Percentiles rank a stretch among this genome's conserved stretches.
Evolutionary conservation across 2,329 filamentous ascomycete genomes (phyloP).

Genomic region (Cytospora chrysosperma): DNA sequence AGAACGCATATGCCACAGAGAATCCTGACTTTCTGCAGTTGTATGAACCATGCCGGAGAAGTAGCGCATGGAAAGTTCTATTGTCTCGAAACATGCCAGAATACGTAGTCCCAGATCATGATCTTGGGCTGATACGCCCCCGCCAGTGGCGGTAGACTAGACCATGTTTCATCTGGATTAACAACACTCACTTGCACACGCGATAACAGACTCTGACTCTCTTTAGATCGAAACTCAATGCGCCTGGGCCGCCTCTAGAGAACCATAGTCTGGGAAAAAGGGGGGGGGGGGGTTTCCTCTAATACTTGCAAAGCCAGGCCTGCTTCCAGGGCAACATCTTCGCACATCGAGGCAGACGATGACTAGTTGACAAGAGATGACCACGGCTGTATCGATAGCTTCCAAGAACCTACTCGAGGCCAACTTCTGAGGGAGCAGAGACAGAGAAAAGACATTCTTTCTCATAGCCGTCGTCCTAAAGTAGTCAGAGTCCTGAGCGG

Average conservation of each 20-base stretch:
- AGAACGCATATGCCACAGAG: not conserved
- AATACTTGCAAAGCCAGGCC: not conserved
- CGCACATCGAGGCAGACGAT: not conserved
- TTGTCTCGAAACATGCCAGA: not conserved
- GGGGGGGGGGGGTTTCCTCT: no score
- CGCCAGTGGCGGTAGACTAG: not conserved
- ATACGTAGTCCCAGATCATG: not conserved
- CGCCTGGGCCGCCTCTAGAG: no score
- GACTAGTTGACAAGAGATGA: not conserved
- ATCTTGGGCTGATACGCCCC: not conserved
- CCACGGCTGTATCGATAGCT: not conserved
- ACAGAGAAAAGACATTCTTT: not conserved
- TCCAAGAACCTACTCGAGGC: not conserved
- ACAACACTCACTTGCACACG: not conserved
- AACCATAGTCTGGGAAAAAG: no score
- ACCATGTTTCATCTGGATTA: not conserved
- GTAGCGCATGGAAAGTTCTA: not conserved
- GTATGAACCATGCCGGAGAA: not conserved
- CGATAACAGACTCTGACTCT: not conserved
- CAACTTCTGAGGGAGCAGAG: no score
- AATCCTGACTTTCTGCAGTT: not conserved
- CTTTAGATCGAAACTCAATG: not conserved
- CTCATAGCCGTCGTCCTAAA: no score
- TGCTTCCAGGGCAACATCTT: not conserved
- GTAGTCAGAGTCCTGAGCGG: slow-evolving; percentile 1